A percentile compares a stretch with the other conserved stretches of the same genome.
phyloP scores from a whole-genome alignment of 1,284 basidiomycete species.

The Ustilago crameri region DNA sequence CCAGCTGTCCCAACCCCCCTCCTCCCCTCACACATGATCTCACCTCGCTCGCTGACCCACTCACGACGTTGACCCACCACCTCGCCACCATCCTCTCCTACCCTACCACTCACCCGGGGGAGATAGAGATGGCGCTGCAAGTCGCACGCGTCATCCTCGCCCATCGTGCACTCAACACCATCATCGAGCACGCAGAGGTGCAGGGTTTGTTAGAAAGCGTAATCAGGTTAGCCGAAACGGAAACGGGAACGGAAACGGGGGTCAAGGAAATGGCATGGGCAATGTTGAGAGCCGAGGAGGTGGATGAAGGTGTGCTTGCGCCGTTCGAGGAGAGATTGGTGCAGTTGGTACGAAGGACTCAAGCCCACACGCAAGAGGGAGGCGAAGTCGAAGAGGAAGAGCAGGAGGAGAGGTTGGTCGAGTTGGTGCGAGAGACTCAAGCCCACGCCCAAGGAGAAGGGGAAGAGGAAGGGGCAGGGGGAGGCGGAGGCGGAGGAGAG shows the following conservation, averaged over 20 bases:
- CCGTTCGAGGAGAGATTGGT: constrained; percentile 27
- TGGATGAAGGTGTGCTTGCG: constrained; percentile 19
- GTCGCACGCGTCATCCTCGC: constrained; percentile 14
- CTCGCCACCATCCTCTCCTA: not conserved
- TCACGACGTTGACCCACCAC: constrained; percentile 6
- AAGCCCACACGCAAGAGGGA: too few relatives aligned
- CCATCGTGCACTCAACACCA: constrained; percentile 9
- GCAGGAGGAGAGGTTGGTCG: too few relatives aligned
- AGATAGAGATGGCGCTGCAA: constrained; percentile 10
- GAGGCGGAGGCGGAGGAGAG: too few relatives aligned
- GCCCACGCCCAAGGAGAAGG: too few relatives aligned
- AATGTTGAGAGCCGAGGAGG: constrained; percentile 28
- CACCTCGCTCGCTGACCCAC: constrained; percentile 1
- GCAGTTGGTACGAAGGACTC: not conserved
- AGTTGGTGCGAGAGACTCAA: too few relatives aligned
- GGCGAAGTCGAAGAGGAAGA: too few relatives aligned
- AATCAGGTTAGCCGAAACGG: constrained; percentile 17
- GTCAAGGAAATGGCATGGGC: constrained; percentile 25
- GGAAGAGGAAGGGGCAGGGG: too few relatives aligned
- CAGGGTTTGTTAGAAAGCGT: constrained; percentile 9
- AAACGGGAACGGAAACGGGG: not conserved
- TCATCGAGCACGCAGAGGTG: too few relatives aligned
- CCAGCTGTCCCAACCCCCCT: constrained; percentile 8
- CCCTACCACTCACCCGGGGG: too few relatives aligned
- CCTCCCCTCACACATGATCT: not conserved